These are phyloP conservation scores for Penicillium dipodomyicola DNA, from an alignment of 495 filamentous ascomycete genomes.

Conservation along the genomic window DNA sequence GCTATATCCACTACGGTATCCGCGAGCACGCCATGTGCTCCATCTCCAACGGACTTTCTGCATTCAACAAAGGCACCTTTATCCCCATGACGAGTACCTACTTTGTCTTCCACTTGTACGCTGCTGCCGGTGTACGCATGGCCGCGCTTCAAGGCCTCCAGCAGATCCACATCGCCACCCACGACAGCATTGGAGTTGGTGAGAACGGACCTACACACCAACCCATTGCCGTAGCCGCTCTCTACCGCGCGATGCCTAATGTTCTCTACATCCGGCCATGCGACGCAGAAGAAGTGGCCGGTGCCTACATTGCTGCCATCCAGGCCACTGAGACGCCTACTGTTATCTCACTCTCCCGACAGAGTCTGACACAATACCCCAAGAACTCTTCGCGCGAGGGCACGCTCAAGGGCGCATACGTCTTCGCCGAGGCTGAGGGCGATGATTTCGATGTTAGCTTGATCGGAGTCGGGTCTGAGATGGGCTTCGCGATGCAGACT, in stretches of 20 bases:
- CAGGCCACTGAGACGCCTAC: too few relatives aligned
- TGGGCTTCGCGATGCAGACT: too few relatives aligned
- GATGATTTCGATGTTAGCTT: too few relatives aligned
- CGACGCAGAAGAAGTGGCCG: conserved; percentile 48
- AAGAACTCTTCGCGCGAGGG: too few relatives aligned
- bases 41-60: conserved; percentile 49
- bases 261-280: conserved; percentile 47
- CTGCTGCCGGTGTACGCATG: conserved; percentile 51
- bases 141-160: conserved; percentile 47
- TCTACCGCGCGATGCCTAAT: conserved; percentile 54
- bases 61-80: conserved; percentile 39
- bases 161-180: conserved; percentile 52
- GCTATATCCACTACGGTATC: conserved; percentile 52
- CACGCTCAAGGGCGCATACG: too few relatives aligned
- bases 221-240: conserved; percentile 46
- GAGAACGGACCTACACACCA: conserved; percentile 57
- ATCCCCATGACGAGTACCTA: conserved; percentile 44
- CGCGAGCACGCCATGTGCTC: conserved; percentile 53
- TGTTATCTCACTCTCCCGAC: too few relatives aligned
- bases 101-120: conserved; percentile 50
- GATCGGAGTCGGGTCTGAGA: too few relatives aligned
- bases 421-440: too few relatives aligned
- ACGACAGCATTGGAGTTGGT: conserved; percentile 50
- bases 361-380: too few relatives aligned
- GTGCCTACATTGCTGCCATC: too few relatives aligned